These are phyloP conservation scores for Pleurotus tuber-regium DNA, from an alignment of 768 basidiomycete species.

Conservation along the genomic window DNA sequence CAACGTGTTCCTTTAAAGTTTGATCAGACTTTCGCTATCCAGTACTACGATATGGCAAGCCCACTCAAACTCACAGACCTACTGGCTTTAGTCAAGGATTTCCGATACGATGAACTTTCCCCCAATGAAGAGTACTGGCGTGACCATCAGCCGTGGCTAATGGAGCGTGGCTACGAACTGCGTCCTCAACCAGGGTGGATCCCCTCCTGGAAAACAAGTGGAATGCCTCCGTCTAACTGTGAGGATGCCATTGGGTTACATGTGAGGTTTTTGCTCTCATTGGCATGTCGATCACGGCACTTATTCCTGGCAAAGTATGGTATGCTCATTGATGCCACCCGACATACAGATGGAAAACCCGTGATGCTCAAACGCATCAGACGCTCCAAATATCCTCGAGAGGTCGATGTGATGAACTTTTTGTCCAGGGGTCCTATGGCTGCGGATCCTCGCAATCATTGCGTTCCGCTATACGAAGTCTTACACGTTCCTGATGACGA, in stretches of 20 bases:
- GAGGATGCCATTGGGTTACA: constrained; percentile 5
- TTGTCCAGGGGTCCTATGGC: constrained; percentile 19
- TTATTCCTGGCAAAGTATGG: constrained; percentile 9
- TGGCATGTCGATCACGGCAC: not conserved
- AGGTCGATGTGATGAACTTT: constrained; percentile 22
- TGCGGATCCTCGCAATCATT: constrained; percentile 27
- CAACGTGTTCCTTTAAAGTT: no score
- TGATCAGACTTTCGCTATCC: no score
- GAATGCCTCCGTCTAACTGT: constrained; percentile 4
- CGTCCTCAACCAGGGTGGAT: constrained; percentile 23
- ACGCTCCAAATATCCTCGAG: constrained; percentile 17
- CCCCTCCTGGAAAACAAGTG: constrained; percentile 23
- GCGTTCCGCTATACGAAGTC: constrained; percentile 23
- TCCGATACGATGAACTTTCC: not conserved
- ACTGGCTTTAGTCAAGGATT: no score
- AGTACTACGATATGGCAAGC: no score
- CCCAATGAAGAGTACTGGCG: constrained; percentile 19
- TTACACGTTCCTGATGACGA: constrained; percentile 17
- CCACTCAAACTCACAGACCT: no score
- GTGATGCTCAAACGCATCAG: constrained; percentile 27
- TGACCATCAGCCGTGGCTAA: constrained; percentile 21
- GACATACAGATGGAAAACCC: constrained; percentile 24
- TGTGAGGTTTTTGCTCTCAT: not conserved
- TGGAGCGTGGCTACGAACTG: constrained; percentile 22
- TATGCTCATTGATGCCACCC: constrained; percentile 29